Evolutionary conservation across 2,329 filamentous ascomycete genomes (phyloP).

Genomic region (Cercospora nicotianae): DNA sequence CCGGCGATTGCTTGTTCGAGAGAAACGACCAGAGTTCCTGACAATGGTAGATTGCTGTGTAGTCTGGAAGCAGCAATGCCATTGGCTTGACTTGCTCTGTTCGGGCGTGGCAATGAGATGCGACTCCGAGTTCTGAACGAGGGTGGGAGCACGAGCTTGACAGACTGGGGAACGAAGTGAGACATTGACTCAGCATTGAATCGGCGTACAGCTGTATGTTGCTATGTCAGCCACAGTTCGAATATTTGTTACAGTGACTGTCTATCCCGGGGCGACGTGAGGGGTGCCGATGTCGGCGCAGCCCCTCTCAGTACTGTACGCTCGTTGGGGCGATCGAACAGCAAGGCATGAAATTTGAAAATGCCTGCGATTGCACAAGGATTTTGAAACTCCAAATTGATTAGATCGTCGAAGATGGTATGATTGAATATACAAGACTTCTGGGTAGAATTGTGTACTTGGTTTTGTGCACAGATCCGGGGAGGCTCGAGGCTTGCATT

Average conservation of each 20-base stretch:
- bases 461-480: no score
- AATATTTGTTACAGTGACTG: background rate
- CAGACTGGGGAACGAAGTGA: background rate
- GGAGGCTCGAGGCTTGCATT: no score
- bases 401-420: no score
- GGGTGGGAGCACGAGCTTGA: background rate
- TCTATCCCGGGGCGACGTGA: background rate
- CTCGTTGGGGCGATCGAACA: no score
- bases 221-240: background rate
- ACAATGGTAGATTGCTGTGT: conserved; percentile 26
- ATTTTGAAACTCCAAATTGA: no score
- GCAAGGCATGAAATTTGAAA: no score
- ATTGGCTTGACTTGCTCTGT: background rate
- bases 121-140: background rate
- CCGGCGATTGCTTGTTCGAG: conserved; percentile 36
- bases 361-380: no score
- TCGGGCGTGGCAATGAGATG: background rate
- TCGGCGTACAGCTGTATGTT: background rate
- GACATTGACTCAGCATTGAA: background rate
- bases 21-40: conserved; percentile 30
- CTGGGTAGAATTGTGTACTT: no score
- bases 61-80: background rate
- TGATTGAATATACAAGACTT: no score
- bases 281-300: background rate
- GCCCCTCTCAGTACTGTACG: no score